A percentile compares a stretch with the other conserved stretches of the same genome.
Conservation (phyloP, 2,329 filamentous ascomycete species). For the Xylariomycetidae sp. region DNA sequence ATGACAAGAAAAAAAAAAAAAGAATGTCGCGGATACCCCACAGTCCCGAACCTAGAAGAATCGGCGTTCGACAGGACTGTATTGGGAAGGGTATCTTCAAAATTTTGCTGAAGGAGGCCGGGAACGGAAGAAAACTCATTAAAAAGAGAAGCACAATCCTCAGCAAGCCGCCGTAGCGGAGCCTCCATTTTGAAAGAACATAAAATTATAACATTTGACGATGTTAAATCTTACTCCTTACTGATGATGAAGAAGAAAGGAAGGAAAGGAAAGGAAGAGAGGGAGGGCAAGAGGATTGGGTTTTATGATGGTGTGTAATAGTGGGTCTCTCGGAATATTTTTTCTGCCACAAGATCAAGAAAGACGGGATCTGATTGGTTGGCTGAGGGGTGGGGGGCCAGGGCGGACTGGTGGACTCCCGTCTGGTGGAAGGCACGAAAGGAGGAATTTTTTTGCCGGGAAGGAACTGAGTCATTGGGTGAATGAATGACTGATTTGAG, state of each 20-base stretch:
- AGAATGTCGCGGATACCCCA: slow-evolving; percentile 30
- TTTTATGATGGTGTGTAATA: too few species aligned
- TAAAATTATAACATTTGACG: slow-evolving; percentile 34
- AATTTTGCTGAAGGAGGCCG: slow-evolving; percentile 30
- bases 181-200: slow-evolving; percentile 24
- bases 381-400: too few species aligned
- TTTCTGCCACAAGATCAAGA: too few species aligned
- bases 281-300: slow-evolving; percentile 10
- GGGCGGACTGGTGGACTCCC: too few species aligned
- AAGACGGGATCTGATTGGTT: too few species aligned
- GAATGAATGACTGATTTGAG: too few species aligned
- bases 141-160: slow-evolving; percentile 27
- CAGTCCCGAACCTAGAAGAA: slow-evolving; percentile 31
- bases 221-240: slow-evolving; percentile 32
- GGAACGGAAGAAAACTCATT: slow-evolving; percentile 33
- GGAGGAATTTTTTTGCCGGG: too few species aligned
- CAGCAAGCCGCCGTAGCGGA: slow-evolving; percentile 32
- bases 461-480: too few species aligned
- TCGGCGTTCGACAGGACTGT: slow-evolving; percentile 31
- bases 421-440: too few species aligned
- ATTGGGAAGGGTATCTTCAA: slow-evolving; percentile 27
- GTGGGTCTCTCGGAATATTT: too few species aligned
- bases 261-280: slow-evolving; percentile 14
- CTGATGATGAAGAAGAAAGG: slow-evolving; percentile 30
- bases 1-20: too few species aligned